Evolutionary conservation across 176 grass and related monocot genomes (phyloP).

Genomic region (Triticum turgidum): DNA sequence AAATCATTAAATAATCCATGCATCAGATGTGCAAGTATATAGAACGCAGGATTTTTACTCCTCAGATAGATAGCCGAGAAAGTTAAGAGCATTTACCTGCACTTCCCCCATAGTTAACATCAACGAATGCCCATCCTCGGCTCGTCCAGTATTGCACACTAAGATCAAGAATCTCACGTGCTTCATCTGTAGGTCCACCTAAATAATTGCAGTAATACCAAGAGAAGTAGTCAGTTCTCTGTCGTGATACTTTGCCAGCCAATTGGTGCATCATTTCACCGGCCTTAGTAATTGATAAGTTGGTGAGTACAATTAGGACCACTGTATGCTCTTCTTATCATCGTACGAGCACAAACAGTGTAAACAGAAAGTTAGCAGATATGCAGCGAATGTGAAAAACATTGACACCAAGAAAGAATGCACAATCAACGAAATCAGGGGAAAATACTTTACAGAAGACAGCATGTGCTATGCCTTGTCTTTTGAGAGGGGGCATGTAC

Average conservation of each 20-base stretch:
- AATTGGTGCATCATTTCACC: background rate
- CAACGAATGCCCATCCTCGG: slow-evolving; percentile 83
- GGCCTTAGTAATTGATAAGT: background rate
- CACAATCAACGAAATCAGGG: background rate
- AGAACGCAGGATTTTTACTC: background rate
- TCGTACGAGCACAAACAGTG: background rate
- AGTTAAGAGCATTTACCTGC: slow-evolving; percentile 48
- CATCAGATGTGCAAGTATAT: slow-evolving; percentile 16
- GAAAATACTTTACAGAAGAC: background rate
- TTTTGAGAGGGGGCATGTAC: background rate
- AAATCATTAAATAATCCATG: slow-evolving; percentile 4
- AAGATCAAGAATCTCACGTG: slow-evolving; percentile 65
- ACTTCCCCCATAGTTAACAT: slow-evolving; percentile 98
- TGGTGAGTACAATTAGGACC: background rate
- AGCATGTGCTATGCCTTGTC: background rate
- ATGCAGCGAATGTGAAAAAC: background rate
- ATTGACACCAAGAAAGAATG: background rate
- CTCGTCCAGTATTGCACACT: slow-evolving; percentile 89
- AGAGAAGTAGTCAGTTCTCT: background rate
- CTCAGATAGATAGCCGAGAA: slow-evolving; percentile 8
- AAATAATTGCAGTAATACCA: slow-evolving; percentile 21
- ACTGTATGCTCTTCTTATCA: background rate
- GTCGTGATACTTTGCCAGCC: background rate
- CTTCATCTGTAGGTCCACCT: slow-evolving; percentile 84
- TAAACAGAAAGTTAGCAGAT: background rate